Base-by-base conservation (phyloP, 345 rosid genomes). In the Rhodamnia argentea region DNA sequence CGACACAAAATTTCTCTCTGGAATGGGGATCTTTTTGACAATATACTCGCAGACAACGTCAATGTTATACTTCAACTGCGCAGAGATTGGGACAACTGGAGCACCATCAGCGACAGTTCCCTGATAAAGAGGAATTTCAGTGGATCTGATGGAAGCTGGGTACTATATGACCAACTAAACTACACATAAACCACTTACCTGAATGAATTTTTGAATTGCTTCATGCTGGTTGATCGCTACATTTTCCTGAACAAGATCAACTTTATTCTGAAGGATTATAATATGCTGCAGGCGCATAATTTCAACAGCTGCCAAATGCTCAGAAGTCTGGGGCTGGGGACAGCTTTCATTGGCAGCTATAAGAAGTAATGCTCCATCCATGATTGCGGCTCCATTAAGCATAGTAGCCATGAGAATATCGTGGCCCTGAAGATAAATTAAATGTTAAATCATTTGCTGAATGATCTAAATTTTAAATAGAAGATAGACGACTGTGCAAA, bases 391-490 rank as follows among this genome's bases (percentile, higher is more conserved):
- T 91, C 99, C 99, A 84, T 97, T 97, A 82, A 97, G 99, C 99
- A 97, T 97, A 4, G 99, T 96, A 85, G 99, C 99, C 99, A 97
- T 97, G 89, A 97, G 99, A 94, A 97, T 97, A 91, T 97, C 99
- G 55, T 97, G 99, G 82, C 99, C 99, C 99, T 96, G 83, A 70
- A 70, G 47, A 37, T 32, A 70, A 70, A 70, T 70, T 42, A 85
- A 27, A 84, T 52, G 44, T 84, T 64, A 37, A 85, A 44, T 87
- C 29, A 52, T 62, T 78, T 70, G 81, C 47, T 10, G 81, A 70
- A 18, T 20, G 5, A 9, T 70, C 81, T 18, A 37, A 64, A 37
- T 70, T 70, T 70, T 37, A 70, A 37, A 70, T 70, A 70, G 81
- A 18, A 42, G 47, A 70, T 22, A 70, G 81, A 37, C 9, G 6